A percentile compares a stretch with the other conserved stretches of the same genome.
phyloP scores from a whole-genome alignment of 2,329 filamentous ascomycete species.

The Ceratocystis albifundus region DNA sequence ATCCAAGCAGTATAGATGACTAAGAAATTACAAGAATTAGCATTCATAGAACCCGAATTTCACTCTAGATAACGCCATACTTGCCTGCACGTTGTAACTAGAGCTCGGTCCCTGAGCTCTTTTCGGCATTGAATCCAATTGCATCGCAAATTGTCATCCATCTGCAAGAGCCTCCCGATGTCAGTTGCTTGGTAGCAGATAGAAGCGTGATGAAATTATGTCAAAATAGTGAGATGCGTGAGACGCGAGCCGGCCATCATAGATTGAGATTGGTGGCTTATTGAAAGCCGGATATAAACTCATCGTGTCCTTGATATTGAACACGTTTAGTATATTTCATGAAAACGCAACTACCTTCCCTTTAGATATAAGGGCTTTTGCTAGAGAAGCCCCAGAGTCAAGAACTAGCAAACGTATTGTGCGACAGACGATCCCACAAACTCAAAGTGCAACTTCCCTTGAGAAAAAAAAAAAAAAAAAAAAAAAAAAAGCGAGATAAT shows the following conservation, averaged over 20 bases:
- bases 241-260: neutral
- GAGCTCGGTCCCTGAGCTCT: constrained; percentile 56
- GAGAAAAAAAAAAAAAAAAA: too few relatives aligned
- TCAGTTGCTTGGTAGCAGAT: neutral
- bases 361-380: neutral
- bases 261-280: neutral
- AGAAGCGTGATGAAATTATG: too few relatives aligned
- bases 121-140: constrained; percentile 67
- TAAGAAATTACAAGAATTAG: constrained; percentile 29
- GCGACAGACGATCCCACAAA: neutral
- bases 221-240: neutral
- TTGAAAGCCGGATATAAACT: neutral
- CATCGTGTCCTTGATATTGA: neutral
- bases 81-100: constrained; percentile 83
- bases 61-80: constrained; percentile 22
- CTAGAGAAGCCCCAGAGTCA: neutral
- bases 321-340: neutral
- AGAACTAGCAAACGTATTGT: neutral
- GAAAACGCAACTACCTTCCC: neutral
- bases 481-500: neutral
- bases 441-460: neutral
- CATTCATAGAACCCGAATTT: neutral
- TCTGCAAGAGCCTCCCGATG: constrained; percentile 29
- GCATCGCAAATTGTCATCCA: constrained; percentile 68
- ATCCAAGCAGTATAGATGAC: constrained; percentile 73